phyloP scores from a whole-genome alignment of 495 filamentous ascomycete genomes.

The Bathelium albidoporum region DNA sequence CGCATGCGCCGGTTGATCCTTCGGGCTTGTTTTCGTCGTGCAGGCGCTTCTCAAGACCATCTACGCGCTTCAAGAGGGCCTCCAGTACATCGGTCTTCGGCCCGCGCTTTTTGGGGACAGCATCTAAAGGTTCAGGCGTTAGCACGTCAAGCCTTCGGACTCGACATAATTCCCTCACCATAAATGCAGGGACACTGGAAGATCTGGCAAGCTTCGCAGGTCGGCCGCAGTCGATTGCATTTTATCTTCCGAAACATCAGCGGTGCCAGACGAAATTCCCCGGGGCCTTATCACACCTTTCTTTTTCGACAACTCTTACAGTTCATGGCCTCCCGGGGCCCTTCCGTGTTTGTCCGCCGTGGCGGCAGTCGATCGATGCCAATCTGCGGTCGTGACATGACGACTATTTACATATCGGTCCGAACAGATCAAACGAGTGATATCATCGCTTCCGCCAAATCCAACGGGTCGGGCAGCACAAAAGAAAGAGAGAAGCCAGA shows the following conservation, averaged over 20 bases:
- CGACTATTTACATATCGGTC: conserved; percentile 2
- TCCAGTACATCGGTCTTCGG: conserved; percentile 84
- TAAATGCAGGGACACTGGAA: conserved; percentile 85
- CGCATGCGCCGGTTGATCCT: neutral
- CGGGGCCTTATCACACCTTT: conserved; percentile 46
- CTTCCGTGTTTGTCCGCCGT: conserved; percentile 54
- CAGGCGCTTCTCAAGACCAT: conserved; percentile 68
- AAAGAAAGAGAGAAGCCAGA: neutral
- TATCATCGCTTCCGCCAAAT: neutral
- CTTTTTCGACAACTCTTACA: conserved; percentile 87
- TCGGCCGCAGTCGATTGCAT: conserved; percentile 73
- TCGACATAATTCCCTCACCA: conserved; percentile 42
- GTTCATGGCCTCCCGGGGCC: conserved; percentile 83
- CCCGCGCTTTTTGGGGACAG: conserved; percentile 76
- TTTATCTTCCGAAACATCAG: conserved; percentile 53
- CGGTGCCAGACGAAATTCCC: neutral
- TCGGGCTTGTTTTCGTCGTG: conserved; percentile 50
- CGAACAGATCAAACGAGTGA: neutral
- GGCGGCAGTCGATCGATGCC: conserved; percentile 74
- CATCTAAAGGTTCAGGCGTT: conserved; percentile 42
- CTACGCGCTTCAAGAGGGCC: conserved; percentile 70
- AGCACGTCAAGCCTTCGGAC: neutral
- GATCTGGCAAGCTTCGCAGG: conserved; percentile 79
- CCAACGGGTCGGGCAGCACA: neutral
- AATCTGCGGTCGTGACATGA: conserved; percentile 66